These are phyloP conservation scores for Posidonia oceanica DNA, from an alignment of 116 monocot species.

Conservation along the genomic window DNA sequence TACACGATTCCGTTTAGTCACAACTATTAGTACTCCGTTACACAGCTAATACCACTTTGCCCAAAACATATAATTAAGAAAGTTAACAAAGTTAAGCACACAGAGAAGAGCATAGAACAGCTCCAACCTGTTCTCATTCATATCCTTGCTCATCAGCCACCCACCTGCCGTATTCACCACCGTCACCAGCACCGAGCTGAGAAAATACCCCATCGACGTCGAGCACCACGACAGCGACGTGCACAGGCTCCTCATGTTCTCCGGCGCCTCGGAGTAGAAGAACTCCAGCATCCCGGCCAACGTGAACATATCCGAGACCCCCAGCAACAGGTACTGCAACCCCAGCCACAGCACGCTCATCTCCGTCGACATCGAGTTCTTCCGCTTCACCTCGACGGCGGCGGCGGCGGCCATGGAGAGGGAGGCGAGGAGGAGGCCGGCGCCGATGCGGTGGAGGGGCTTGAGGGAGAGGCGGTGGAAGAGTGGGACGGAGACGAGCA, in stretches of 20 bases:
- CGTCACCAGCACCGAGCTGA: constrained; percentile 59
- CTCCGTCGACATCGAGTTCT: constrained; percentile 28
- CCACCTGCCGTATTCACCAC: constrained; percentile 40
- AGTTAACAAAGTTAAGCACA: constrained; percentile 38
- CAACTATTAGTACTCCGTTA: too few species aligned
- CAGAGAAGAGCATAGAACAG: constrained; percentile 71
- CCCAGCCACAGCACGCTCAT: too few species aligned
- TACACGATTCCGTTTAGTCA: too few species aligned
- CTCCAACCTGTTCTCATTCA: constrained; percentile 52
- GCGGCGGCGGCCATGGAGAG: constrained; percentile 58
- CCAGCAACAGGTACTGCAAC: too few species aligned
- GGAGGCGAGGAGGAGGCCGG: constrained; percentile 45
- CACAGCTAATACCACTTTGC: constrained; percentile 6
- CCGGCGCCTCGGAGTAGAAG: constrained; percentile 67
- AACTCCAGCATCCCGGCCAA: constrained; percentile 69
- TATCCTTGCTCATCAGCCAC: constrained; percentile 46
- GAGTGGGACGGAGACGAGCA: constrained; percentile 51
- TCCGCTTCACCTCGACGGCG: constrained; percentile 51
- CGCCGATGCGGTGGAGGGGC: constrained; percentile 55
- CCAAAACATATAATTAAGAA: constrained; percentile 34
- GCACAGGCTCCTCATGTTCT: constrained; percentile 43
- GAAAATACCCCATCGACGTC: constrained; percentile 59
- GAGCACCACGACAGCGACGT: constrained; percentile 63
- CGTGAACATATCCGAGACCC: constrained; percentile 38
- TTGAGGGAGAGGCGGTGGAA: constrained; percentile 22